A percentile compares a stretch with the other conserved stretches of the same genome.
phyloP scores from a whole-genome alignment of 257 asterid genomes.

The Craterostigma plantagineum region DNA sequence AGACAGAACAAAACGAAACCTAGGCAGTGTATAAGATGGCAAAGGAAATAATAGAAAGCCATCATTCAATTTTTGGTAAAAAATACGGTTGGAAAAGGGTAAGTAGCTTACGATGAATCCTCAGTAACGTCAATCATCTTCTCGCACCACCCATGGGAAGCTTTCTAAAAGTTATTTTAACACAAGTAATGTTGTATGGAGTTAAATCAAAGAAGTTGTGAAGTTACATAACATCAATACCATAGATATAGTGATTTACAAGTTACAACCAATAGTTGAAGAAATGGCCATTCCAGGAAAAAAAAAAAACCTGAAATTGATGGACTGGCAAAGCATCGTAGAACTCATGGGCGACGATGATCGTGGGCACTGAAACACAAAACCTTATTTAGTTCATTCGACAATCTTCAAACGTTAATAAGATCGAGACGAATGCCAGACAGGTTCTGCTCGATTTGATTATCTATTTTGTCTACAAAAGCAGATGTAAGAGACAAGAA shows the following conservation, averaged over 20 bases:
- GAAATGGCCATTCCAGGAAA: slow-evolving; percentile 3
- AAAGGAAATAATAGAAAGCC: slow-evolving; percentile 5
- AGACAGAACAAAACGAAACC: slow-evolving; percentile 86
- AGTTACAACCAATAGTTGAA: not conserved
- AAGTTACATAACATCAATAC: not conserved
- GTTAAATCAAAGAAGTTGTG: not conserved
- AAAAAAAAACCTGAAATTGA: slow-evolving; percentile 78
- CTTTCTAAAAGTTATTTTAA: slow-evolving; percentile 39
- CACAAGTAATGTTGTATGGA: slow-evolving; percentile 3
- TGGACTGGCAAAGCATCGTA: slow-evolving; percentile 96
- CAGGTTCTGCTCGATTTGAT: too few species aligned
- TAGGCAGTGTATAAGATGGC: slow-evolving; percentile 16
- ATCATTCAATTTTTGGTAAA: slow-evolving; percentile 3
- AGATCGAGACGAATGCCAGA: not conserved
- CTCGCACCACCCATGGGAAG: slow-evolving; percentile 92
- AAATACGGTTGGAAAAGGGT: slow-evolving; percentile 4
- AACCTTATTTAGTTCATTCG: not conserved
- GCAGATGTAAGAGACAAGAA: slow-evolving; percentile 2
- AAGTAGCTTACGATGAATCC: slow-evolving; percentile 47
- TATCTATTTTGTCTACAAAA: not conserved
- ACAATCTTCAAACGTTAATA: not conserved
- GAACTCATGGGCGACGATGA: slow-evolving; percentile 88
- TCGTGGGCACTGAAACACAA: slow-evolving; percentile 59
- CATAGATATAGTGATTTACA: slow-evolving; percentile 1
- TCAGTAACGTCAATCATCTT: slow-evolving; percentile 79